These are phyloP conservation scores for Kickxella alabastrina DNA, from an alignment of 192 early-diverging fungal genomes.

Conservation along the genomic window DNA sequence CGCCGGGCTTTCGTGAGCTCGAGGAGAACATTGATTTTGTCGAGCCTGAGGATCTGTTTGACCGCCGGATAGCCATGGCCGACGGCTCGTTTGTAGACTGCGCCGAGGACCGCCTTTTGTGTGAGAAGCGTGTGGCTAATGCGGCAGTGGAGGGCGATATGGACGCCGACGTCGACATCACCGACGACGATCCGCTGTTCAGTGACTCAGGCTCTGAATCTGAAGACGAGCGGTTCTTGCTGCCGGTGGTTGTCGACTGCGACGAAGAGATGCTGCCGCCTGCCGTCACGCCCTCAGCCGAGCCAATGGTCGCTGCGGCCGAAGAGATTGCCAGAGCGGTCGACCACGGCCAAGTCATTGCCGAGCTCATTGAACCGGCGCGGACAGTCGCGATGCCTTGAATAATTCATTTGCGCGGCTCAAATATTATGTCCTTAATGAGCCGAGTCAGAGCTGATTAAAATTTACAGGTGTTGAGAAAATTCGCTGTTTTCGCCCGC, in stretches of 20 bases:
- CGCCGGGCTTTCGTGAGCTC: slow-evolving; percentile 87
- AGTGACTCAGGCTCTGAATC: slow-evolving; percentile 45
- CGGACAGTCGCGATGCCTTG: too few relatives aligned
- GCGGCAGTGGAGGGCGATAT: neutral
- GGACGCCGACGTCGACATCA: slow-evolving; percentile 30
- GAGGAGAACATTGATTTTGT: slow-evolving; percentile 94
- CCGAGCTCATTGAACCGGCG: too few relatives aligned
- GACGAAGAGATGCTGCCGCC: slow-evolving; percentile 6
- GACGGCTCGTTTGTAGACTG: slow-evolving; percentile 24
- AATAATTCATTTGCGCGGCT: too few relatives aligned
- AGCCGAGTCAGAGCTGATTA: neutral
- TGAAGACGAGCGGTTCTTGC: slow-evolving; percentile 38
- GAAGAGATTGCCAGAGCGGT: neutral
- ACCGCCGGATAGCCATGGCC: slow-evolving; percentile 37
- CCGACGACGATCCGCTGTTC: slow-evolving; percentile 43
- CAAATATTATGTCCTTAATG: too few relatives aligned
- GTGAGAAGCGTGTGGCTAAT: slow-evolving; percentile 4
- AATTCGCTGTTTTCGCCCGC: too few relatives aligned
- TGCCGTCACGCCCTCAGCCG: neutral
- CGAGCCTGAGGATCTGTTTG: slow-evolving; percentile 93
- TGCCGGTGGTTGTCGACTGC: slow-evolving; percentile 19
- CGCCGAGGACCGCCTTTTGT: slow-evolving; percentile 7
- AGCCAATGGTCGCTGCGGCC: neutral
- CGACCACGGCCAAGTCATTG: slow-evolving; percentile 8
- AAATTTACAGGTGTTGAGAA: neutral